These are phyloP conservation scores for Wickerhamiella alocasiicola DNA, from an alignment of 805 yeast species.

Conservation along the genomic window DNA sequence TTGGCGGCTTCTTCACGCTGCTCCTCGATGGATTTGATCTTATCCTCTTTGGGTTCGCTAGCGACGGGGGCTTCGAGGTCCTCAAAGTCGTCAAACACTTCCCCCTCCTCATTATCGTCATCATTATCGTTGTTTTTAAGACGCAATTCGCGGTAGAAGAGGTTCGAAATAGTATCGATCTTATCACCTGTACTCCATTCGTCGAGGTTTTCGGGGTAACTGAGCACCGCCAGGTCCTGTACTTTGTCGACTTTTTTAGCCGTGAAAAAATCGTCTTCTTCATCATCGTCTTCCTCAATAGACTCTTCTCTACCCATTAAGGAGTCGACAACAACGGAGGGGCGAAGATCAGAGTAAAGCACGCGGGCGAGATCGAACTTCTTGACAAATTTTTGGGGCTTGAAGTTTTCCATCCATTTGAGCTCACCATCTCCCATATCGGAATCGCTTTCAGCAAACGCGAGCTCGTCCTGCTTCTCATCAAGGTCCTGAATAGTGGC, in stretches of 20 bases:
- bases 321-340: constrained; percentile 30
- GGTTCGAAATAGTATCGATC: constrained; percentile 16
- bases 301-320: constrained; percentile 24
- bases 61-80: constrained; percentile 25
- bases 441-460: constrained; percentile 17
- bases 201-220: constrained; percentile 14
- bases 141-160: constrained; percentile 26
- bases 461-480: constrained; percentile 15
- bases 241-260: constrained; percentile 15
- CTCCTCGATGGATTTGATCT: constrained; percentile 44
- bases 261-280: constrained; percentile 28
- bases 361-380: constrained; percentile 74
- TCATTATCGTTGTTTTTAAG: constrained; percentile 17
- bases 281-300: constrained; percentile 24
- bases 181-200: constrained; percentile 23
- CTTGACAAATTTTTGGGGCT: constrained; percentile 39
- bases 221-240: constrained; percentile 20
- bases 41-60: constrained; percentile 23
- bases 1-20: constrained; percentile 72
- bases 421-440: constrained; percentile 20
- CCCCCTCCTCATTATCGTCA: constrained; percentile 21
- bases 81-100: constrained; percentile 26
- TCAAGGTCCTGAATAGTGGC: constrained; percentile 34
- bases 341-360: constrained; percentile 63
- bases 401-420: constrained; percentile 29